A percentile compares a stretch with the other conserved stretches of the same genome.
These are phyloP conservation scores for Parathielavia appendiculata DNA, from an alignment of 495 filamentous ascomycete genomes.

Conservation along the genomic window DNA sequence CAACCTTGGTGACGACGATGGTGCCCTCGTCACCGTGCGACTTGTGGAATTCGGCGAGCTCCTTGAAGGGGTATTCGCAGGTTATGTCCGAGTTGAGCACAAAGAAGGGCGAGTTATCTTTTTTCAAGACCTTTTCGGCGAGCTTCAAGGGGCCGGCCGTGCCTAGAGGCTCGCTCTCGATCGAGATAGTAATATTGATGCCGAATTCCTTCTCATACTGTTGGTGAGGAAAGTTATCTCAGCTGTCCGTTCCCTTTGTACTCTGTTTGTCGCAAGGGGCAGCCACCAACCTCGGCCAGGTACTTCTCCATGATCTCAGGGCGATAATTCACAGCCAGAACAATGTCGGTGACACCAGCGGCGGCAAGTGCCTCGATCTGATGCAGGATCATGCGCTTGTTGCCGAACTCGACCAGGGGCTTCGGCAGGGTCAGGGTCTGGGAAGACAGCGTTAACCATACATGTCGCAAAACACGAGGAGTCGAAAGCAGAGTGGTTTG, in stretches of 20 bases:
- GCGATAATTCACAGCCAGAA: constrained; percentile 96
- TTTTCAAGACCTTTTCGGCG: constrained; percentile 86
- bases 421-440: constrained; percentile 97
- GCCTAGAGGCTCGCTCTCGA: constrained; percentile 91
- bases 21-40: constrained; percentile 91
- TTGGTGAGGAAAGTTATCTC: constrained; percentile 1
- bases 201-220: constrained; percentile 90
- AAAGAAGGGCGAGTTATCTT: constrained; percentile 93
- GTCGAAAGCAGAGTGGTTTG: background rate
- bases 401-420: constrained; percentile 95
- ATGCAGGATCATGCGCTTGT: constrained; percentile 98
- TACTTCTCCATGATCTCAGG: constrained; percentile 87
- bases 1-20: constrained; percentile 98
- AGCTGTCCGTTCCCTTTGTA: background rate
- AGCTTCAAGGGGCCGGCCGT: constrained; percentile 96
- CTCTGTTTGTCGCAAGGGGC: background rate
- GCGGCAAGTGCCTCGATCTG: constrained; percentile 93
- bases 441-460: constrained; percentile 25
- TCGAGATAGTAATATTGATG: constrained; percentile 91
- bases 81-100: constrained; percentile 99
- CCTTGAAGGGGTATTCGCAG: constrained; percentile 93
- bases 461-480: background rate
- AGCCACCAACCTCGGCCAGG: constrained; percentile 44
- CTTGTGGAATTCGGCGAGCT: constrained; percentile 88
- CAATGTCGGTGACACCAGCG: constrained; percentile 95